phyloP scores from a whole-genome alignment of 2,329 filamentous ascomycete species.

The Fusarium nodosum region DNA sequence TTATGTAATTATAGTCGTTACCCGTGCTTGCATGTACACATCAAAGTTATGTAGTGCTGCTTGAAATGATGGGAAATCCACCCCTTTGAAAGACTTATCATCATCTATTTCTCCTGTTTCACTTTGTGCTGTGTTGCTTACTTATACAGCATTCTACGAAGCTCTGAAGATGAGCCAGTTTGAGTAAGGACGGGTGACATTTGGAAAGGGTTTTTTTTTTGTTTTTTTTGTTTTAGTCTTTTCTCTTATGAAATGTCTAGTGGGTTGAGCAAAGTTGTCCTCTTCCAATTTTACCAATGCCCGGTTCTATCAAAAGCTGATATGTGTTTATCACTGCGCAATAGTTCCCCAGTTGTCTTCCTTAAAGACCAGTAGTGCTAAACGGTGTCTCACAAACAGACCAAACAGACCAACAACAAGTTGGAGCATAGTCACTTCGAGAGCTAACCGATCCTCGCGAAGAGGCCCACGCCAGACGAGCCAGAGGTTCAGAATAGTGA shows the following conservation, averaged over 20 bases:
- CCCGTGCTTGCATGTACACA: constrained; percentile 25
- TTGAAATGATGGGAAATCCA: constrained; percentile 35
- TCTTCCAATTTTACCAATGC: background rate
- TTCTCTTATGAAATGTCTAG: background rate
- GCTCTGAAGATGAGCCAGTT: background rate
- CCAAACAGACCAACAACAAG: constrained; percentile 81
- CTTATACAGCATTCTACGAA: background rate
- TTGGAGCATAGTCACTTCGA: constrained; percentile 86
- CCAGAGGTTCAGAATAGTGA: constrained; percentile 96
- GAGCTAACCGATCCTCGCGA: constrained; percentile 85
- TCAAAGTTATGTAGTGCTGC: constrained; percentile 34
- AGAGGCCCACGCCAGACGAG: constrained; percentile 94
- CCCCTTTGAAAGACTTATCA: constrained; percentile 26
- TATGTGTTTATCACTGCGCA: constrained; percentile 41
- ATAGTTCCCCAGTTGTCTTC: constrained; percentile 80
- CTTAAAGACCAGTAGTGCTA: constrained; percentile 90
- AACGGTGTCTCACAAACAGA: constrained; percentile 84
- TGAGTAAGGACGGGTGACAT: too few species aligned
- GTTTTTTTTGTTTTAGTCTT: background rate
- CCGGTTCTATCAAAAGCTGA: background rate
- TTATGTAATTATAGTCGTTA: constrained; percentile 48
- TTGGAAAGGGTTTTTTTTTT: background rate
- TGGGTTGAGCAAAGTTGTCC: background rate
- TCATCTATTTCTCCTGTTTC: background rate
- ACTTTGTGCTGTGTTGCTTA: background rate